Evolutionary conservation across 2,329 filamentous ascomycete species (phyloP).

Genomic region (Aspergillus chevalieri): DNA sequence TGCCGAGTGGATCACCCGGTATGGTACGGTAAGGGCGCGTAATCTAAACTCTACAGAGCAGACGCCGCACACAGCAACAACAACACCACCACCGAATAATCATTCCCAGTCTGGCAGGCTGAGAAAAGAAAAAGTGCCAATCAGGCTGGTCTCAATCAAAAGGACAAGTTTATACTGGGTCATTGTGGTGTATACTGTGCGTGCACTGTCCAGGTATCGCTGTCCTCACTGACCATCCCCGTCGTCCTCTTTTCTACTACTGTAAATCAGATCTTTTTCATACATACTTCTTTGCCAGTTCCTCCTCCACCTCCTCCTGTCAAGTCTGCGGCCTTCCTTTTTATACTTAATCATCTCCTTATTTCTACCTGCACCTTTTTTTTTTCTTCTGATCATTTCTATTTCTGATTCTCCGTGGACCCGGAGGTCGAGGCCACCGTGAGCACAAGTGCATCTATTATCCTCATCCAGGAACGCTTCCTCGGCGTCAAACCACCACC

Average conservation of each 20-base stretch:
- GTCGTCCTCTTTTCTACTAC: conserved; percentile 14
- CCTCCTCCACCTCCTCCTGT: conserved; percentile 1
- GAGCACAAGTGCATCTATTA: neutral
- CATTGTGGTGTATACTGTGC: no score
- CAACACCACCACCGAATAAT: neutral
- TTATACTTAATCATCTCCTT: no score
- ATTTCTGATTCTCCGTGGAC: neutral
- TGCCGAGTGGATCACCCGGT: neutral
- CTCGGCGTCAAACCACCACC: neutral
- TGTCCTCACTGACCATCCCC: conserved; percentile 17
- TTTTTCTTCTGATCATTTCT: neutral
- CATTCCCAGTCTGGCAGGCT: neutral
- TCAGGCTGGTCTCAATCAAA: no score
- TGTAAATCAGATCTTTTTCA: neutral
- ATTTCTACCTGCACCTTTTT: no score
- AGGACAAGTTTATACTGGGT: no score
- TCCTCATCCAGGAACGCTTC: no score
- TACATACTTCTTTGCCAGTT: neutral
- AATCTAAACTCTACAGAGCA: neutral
- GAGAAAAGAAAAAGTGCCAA: neutral
- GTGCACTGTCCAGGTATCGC: no score
- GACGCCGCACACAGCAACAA: neutral
- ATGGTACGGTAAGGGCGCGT: neutral
- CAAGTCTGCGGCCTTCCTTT: no score
- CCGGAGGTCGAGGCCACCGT: no score